Percentiles rank a stretch among this genome's conserved stretches.
Evolutionary conservation across 768 basidiomycete species (phyloP).

Genomic region (Mycena haematopus): DNA sequence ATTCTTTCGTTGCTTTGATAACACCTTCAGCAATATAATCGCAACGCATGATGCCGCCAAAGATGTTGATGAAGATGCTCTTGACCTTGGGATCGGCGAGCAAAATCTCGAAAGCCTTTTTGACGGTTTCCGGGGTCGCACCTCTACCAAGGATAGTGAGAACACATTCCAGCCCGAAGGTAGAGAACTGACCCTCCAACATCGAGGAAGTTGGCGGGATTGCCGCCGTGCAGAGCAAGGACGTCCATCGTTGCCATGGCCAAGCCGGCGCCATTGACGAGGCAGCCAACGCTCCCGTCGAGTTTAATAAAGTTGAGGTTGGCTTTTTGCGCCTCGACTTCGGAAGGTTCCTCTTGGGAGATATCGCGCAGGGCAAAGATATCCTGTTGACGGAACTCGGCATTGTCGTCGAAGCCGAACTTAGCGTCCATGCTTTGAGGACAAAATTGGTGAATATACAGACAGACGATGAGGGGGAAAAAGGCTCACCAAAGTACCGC

Average conservation of each 20-base stretch:
- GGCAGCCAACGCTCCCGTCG: conserved; percentile 94
- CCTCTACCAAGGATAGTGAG: conserved; percentile 57
- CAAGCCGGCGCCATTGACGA: conserved; percentile 97
- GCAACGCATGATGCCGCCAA: conserved; percentile 98
- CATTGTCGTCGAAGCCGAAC: conserved; percentile 99
- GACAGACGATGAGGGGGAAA: not conserved
- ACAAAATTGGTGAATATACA: conserved; percentile 7
- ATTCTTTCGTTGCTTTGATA: conserved; percentile 95
- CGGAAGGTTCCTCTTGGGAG: conserved; percentile 95
- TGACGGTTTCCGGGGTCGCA: conserved; percentile 98
- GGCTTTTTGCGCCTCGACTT: conserved; percentile 96
- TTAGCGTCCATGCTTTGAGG: conserved; percentile 95
- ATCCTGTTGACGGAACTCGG: conserved; percentile 95
- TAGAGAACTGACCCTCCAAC: conserved; percentile 79
- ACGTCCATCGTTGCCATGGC: conserved; percentile 99
- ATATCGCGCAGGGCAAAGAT: conserved; percentile 89
- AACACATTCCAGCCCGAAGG: conserved; percentile 5
- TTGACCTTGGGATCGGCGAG: conserved; percentile 91
- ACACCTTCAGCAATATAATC: conserved; percentile 99
- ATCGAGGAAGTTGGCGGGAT: conserved; percentile 98
- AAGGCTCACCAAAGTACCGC: conserved; percentile 84
- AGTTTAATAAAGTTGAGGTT: conserved; percentile 99
- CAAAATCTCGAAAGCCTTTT: conserved; percentile 98
- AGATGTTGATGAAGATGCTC: conserved; percentile 99
- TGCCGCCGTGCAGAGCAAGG: conserved; percentile 92